These are phyloP conservation scores for Schizophyllum amplum DNA, from an alignment of 1,284 basidiomycete genomes.

Conservation along the genomic window DNA sequence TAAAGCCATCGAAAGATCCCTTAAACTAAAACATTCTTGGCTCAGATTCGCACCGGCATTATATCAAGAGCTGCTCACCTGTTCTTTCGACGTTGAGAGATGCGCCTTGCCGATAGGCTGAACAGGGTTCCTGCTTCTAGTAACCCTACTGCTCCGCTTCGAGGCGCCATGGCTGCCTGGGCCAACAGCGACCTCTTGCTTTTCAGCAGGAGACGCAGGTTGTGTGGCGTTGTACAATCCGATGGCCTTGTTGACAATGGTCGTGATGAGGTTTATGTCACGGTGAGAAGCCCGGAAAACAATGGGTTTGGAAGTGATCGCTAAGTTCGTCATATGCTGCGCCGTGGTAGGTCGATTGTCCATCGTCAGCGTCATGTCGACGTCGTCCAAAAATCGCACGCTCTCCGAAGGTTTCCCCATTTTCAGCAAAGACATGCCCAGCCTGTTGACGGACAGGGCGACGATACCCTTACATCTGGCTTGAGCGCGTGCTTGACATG, in stretches of 20 bases:
- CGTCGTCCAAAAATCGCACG: constrained; percentile 89
- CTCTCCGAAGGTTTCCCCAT: constrained; percentile 86
- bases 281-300: constrained; percentile 90
- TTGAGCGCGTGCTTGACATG: constrained; percentile 4
- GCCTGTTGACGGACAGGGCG: constrained; percentile 72
- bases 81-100: constrained; percentile 73
- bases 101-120: constrained; percentile 45
- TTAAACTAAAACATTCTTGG: constrained; percentile 47
- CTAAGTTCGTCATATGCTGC: constrained; percentile 80
- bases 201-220: constrained; percentile 10
- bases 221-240: constrained; percentile 48
- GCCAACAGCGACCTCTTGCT: constrained; percentile 8
- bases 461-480: constrained; percentile 61
- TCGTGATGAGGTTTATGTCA: constrained; percentile 86
- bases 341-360: constrained; percentile 73
- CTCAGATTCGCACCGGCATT: background rate
- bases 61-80: constrained; percentile 36
- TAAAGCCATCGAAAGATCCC: constrained; percentile 83
- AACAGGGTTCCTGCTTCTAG: constrained; percentile 7
- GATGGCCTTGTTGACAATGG: constrained; percentile 86
- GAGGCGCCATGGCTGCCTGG: constrained; percentile 8
- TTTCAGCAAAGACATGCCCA: constrained; percentile 91
- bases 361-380: constrained; percentile 83
- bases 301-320: constrained; percentile 76
- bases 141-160: constrained; percentile 6